A percentile compares a stretch with the other conserved stretches of the same genome.
These are phyloP conservation scores for Yarrowia sp. DNA, from an alignment of 805 yeast species.

Conservation along the genomic window DNA sequence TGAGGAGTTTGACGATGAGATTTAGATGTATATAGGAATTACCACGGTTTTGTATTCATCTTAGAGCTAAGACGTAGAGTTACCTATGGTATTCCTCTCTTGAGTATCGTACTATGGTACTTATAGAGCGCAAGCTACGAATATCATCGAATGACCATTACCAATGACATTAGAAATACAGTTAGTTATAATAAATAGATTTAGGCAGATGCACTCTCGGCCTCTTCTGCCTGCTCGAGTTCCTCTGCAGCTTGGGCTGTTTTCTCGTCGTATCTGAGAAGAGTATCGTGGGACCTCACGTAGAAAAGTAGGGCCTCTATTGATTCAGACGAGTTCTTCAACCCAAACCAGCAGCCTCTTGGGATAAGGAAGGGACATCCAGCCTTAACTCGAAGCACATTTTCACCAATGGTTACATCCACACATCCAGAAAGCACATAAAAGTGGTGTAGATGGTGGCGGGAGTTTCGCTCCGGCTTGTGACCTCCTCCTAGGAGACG, in stretches of 20 bases:
- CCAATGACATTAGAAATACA: slow-evolving; percentile 8
- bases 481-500: slow-evolving; percentile 43
- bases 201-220: neutral
- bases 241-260: neutral
- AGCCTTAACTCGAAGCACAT: slow-evolving; percentile 55
- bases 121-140: neutral
- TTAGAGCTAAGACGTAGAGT: no score
- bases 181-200: slow-evolving; percentile 12
- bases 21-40: slow-evolving; percentile 31
- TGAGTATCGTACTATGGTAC: no score
- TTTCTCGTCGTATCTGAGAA: neutral
- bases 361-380: slow-evolving; percentile 86
- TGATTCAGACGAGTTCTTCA: slow-evolving; percentile 54
- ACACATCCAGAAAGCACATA: slow-evolving; percentile 68
- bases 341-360: slow-evolving; percentile 65
- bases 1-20: slow-evolving; percentile 50
- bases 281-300: slow-evolving; percentile 51
- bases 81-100: no score
- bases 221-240: neutral
- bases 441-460: slow-evolving; percentile 67
- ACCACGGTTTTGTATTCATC: no score
- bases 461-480: slow-evolving; percentile 59
- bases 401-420: slow-evolving; percentile 61
- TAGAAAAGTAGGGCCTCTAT: slow-evolving; percentile 64
- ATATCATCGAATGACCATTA: neutral